A percentile compares a stretch with the other conserved stretches of the same genome.
These are phyloP conservation scores for Plasmodium vivax DNA, from an alignment of 169 alveolate species.

Conservation along the genomic window DNA sequence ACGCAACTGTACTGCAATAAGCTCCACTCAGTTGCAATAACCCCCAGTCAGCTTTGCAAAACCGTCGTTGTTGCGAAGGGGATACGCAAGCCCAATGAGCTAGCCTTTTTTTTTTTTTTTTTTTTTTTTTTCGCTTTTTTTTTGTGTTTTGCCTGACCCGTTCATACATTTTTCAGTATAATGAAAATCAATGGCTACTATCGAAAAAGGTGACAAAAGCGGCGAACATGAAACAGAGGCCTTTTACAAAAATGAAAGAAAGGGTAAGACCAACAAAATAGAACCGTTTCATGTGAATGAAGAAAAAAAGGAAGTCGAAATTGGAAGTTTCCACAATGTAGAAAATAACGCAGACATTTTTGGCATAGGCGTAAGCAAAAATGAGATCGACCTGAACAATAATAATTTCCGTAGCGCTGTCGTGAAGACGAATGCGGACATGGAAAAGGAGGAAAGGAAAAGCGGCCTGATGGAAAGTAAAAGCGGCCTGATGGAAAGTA, in stretches of 20 bases:
- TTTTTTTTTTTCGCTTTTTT: slow-evolving; percentile 4
- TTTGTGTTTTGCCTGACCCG: background rate
- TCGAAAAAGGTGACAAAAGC: slow-evolving; percentile 45
- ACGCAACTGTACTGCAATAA: background rate
- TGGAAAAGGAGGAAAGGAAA: slow-evolving; percentile 8
- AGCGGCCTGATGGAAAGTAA: slow-evolving; percentile 14
- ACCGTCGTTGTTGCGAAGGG: background rate
- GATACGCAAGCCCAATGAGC: background rate
- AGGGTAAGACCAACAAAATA: slow-evolving; percentile 1
- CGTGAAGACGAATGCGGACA: slow-evolving; percentile 13
- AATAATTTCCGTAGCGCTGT: background rate
- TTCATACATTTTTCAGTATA: background rate
- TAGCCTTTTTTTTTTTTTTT: background rate
- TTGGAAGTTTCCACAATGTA: slow-evolving; percentile 10
- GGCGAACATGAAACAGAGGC: slow-evolving; percentile 11
- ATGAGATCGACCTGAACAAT: slow-evolving; percentile 13
- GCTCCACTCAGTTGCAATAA: background rate
- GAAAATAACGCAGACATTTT: slow-evolving; percentile 15
- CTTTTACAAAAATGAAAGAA: slow-evolving; percentile 27
- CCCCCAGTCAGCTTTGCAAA: background rate
- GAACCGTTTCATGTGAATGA: background rate
- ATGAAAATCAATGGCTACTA: slow-evolving; percentile 72
- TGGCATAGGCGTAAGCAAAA: background rate
- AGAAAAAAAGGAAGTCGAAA: slow-evolving; percentile 21
- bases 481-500: slow-evolving; percentile 22